Evolutionary conservation across 2,329 filamentous ascomycete genomes (phyloP), one percentile per base, ranked within the genome.

Genomic region (Lasiodiplodia sp.): DNA sequence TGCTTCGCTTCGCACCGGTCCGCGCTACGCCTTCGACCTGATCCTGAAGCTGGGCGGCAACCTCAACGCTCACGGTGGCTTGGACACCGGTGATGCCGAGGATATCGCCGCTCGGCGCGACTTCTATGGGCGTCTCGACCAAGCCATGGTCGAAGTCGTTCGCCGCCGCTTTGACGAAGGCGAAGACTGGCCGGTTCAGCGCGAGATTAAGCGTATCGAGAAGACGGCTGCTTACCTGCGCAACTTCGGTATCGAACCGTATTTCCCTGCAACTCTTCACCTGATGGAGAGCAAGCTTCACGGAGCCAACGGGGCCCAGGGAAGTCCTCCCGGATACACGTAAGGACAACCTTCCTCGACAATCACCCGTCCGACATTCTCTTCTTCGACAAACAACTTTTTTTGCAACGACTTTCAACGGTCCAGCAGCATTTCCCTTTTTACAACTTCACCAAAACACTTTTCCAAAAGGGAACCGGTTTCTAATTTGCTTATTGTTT

Each of bases 21-120:
- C 84, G 14, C 81, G 82, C 49, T 82, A 84, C 71, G 83, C 84
- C 67, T 87, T 86, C 73, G 84, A 87, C 71, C 81, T 86, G 65
- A 79, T 87, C 65, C 82, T 87, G 73, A 87, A 87, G 75, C 81
- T 87, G 12, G 84, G 83, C 74, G 84, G 84, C 71, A 87, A 87
- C 73, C 82, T 87, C 69, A 87, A 87, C 77, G 83, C 81, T 5
- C 84, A 87, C 73, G 84, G 84, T 66, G 84, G 84, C 18, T 79
- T 86, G 8, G 84, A 86, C 72, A 80, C 79, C 60, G 82, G 81
- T 65, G 83, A 85, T 69, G 75, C 79, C n/a, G 77, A 80, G 38
- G 84, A 86, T 73, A 78, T 85, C 28, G 73, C 74, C 31, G 83
- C 84, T 64, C 81, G 84, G 23, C 79, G 83, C 44, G 79, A 82